A percentile compares a stretch with the other conserved stretches of the same genome.
Evolutionary conservation across 768 basidiomycete species (phyloP).

Genomic region (Phanerochaete sordida): DNA sequence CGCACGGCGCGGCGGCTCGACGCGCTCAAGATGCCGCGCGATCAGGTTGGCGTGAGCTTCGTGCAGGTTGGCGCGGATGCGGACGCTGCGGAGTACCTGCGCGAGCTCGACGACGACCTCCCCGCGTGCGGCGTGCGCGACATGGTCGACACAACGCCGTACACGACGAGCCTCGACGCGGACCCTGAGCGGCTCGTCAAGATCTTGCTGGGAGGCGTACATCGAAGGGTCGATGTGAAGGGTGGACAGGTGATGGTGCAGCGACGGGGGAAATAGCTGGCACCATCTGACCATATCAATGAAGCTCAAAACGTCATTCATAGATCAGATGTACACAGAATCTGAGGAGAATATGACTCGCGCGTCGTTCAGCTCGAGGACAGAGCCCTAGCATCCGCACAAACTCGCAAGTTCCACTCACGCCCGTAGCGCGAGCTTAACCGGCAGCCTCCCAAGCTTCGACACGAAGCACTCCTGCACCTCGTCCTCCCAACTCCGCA

Average conservation of each 20-base stretch:
- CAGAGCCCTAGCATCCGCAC: too few species aligned
- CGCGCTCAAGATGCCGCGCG: not conserved
- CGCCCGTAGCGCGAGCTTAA: too few species aligned
- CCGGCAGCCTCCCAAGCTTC: constrained; percentile 24
- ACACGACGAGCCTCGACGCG: not conserved
- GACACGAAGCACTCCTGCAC: constrained; percentile 37
- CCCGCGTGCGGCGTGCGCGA: not conserved
- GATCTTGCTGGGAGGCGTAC: not conserved
- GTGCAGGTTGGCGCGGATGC: not conserved
- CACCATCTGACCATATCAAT: too few species aligned
- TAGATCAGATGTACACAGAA: too few species aligned
- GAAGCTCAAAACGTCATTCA: too few species aligned
- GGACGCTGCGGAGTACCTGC: not conserved
- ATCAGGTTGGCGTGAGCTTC: not conserved
- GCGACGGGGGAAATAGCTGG: not conserved
- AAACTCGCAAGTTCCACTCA: too few species aligned
- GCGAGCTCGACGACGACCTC: not conserved
- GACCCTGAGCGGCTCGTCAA: not conserved
- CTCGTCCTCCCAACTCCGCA: constrained; percentile 27
- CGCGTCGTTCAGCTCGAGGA: too few species aligned
- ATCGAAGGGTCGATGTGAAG: not conserved
- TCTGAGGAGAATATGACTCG: too few species aligned
- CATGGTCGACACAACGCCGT: not conserved
- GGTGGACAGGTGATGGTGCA: not conserved
- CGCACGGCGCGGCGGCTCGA: not conserved